Percentiles rank a stretch among this genome's conserved stretches.
Conservation (phyloP, 345 rosid genomes). For the Acer campestre region DNA sequence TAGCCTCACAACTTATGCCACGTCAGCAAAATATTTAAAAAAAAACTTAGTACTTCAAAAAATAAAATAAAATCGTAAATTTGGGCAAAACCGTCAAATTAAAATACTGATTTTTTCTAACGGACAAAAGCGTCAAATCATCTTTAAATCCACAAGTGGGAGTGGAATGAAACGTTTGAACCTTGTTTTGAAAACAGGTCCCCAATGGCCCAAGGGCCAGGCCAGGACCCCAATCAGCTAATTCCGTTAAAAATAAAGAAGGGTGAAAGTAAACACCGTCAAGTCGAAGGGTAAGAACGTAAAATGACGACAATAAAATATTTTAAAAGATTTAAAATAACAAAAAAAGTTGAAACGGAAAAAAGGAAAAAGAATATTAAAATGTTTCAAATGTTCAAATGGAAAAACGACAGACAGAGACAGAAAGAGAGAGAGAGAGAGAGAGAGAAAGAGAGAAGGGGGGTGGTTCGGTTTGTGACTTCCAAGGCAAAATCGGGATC, state of each 20-base stretch:
- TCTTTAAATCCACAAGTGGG: background rate
- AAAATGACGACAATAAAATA: background rate
- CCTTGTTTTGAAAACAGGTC: background rate
- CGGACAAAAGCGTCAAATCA: conserved; percentile 24
- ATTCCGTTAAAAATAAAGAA: background rate
- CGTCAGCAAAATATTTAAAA: conserved; percentile 14
- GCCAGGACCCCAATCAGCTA: background rate
- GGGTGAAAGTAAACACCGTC: conserved; percentile 6
- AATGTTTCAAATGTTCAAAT: background rate
- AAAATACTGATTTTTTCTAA: background rate
- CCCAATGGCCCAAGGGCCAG: background rate
- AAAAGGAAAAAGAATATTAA: background rate
- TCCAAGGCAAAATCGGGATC: conserved; percentile 19
- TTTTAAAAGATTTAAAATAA: background rate
- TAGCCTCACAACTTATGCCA: conserved; percentile 18
- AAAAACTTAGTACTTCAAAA: background rate
- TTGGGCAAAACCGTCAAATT: conserved; percentile 36
- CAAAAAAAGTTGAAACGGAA: background rate
- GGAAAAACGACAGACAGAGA: background rate
- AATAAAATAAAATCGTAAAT: conserved; percentile 6
- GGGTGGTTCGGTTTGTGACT: background rate
- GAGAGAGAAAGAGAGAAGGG: background rate
- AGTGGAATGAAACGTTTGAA: conserved; percentile 23
- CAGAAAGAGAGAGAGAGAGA: background rate
- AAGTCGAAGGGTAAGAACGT: conserved; percentile 4